phyloP scores from a whole-genome alignment of 345 rosid genomes.

The Salix brachista region DNA sequence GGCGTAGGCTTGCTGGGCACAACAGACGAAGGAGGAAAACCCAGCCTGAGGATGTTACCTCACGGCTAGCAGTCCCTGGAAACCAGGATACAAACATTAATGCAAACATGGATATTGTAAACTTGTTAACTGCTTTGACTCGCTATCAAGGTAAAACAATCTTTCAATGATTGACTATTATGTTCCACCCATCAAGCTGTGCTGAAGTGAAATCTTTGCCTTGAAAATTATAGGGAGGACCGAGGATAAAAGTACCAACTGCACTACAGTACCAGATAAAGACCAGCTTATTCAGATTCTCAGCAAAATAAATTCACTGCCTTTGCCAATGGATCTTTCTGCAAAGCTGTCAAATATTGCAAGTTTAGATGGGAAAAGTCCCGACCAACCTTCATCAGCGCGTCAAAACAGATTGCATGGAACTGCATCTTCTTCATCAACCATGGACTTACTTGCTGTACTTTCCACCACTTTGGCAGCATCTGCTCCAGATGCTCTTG shows the following conservation, averaged over 20 bases:
- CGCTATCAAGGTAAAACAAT: constrained; percentile 58
- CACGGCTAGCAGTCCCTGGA: constrained; percentile 46
- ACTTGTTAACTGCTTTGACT: constrained; percentile 61
- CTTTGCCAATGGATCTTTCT: constrained; percentile 66
- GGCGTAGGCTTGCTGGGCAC: constrained; percentile 86
- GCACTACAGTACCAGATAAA: constrained; percentile 45
- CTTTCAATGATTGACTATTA: background rate
- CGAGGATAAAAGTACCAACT: constrained; percentile 37
- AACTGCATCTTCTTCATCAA: constrained; percentile 51
- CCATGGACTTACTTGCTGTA: constrained; percentile 67
- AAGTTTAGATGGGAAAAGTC: constrained; percentile 40
- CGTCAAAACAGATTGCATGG: constrained; percentile 42
- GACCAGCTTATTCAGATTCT: constrained; percentile 76
- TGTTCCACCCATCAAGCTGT: constrained; percentile 6
- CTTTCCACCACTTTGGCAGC: constrained; percentile 64
- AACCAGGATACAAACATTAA: constrained; percentile 34
- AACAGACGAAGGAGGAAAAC: constrained; percentile 73
- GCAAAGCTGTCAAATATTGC: constrained; percentile 53
- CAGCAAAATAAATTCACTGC: constrained; percentile 73
- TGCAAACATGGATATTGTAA: constrained; percentile 58
- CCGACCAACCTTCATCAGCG: constrained; percentile 37
- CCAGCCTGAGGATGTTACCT: constrained; percentile 66
- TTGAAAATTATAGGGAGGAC: constrained; percentile 44
- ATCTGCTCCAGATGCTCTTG: constrained; percentile 57
- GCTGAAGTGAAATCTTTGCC: constrained; percentile 11